Conservation (phyloP, 257 asterid genomes). For the Gynochthodes officinalis region DNA sequence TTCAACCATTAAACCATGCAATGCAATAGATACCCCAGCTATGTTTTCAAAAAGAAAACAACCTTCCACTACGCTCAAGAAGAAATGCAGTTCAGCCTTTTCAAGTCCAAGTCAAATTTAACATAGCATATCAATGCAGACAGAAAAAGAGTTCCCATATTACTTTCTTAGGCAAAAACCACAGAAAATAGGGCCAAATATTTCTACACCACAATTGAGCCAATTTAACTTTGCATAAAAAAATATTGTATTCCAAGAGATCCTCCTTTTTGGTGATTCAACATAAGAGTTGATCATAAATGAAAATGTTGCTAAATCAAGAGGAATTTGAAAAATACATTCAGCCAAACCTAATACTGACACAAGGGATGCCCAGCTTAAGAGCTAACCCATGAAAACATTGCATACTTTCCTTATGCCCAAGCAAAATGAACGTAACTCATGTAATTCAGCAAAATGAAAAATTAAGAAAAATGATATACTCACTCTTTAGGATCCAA, state of each 20-base stretch:
- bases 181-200: background rate
- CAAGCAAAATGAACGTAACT: too few relatives aligned
- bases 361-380: background rate
- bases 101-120: background rate
- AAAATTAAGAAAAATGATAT: background rate
- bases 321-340: background rate
- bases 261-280: background rate
- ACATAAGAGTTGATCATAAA: background rate
- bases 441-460: too few relatives aligned
- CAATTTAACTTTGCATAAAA: background rate
- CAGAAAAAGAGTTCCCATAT: background rate
- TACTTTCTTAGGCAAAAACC: background rate
- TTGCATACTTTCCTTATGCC: background rate
- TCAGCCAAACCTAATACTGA: background rate
- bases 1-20: background rate
- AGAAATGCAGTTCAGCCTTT: background rate
- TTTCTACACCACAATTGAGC: background rate
- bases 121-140: background rate
- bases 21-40: background rate
- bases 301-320: background rate
- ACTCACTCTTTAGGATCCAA: slow-evolving; percentile 85
- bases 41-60: background rate
- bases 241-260: background rate
- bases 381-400: background rate
- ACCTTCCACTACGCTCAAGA: background rate